phyloP scores from a whole-genome alignment of 169 alveolate species.

The Eimeria tenella region DNA sequence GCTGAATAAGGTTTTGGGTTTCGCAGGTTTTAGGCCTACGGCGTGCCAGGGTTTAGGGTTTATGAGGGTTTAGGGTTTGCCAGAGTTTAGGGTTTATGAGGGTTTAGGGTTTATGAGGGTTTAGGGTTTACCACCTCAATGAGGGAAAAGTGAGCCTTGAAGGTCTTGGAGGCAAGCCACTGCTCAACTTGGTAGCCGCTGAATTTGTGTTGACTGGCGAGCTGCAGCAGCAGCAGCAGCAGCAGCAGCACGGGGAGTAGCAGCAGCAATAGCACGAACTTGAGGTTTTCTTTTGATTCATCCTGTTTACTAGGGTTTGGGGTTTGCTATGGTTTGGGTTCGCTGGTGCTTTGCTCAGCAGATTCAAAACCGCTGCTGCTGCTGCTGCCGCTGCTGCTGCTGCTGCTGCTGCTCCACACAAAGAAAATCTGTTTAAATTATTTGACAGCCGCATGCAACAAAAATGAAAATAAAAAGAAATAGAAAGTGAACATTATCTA shows the following conservation, averaged over 20 bases:
- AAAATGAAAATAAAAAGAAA: not conserved
- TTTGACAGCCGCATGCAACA: not conserved
- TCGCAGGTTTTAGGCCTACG: no score
- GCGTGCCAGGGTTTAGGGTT: not conserved
- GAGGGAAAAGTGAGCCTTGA: slow-evolving; percentile 61
- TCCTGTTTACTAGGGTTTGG: not conserved
- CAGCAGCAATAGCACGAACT: not conserved
- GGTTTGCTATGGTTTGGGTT: not conserved
- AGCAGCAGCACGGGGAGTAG: not conserved
- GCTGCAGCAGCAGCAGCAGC: not conserved
- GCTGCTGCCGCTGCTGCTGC: no score
- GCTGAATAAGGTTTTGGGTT: no score
- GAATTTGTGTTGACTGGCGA: slow-evolving; percentile 68
- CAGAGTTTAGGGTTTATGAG: not conserved
- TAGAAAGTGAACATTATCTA: not conserved
- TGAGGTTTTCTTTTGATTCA: not conserved
- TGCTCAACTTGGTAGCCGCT: slow-evolving; percentile 68
- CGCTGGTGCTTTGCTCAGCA: not conserved
- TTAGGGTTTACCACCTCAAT: slow-evolving; percentile 52
- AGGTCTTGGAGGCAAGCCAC: slow-evolving; percentile 63
- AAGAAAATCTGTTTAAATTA: not conserved
- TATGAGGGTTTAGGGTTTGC: not conserved
- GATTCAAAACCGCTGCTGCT: no score
- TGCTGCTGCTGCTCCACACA: not conserved
- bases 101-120: not conserved